Conservation (phyloP, 2,329 filamentous ascomycete species). For the Epichloe gansuensis region DNA sequence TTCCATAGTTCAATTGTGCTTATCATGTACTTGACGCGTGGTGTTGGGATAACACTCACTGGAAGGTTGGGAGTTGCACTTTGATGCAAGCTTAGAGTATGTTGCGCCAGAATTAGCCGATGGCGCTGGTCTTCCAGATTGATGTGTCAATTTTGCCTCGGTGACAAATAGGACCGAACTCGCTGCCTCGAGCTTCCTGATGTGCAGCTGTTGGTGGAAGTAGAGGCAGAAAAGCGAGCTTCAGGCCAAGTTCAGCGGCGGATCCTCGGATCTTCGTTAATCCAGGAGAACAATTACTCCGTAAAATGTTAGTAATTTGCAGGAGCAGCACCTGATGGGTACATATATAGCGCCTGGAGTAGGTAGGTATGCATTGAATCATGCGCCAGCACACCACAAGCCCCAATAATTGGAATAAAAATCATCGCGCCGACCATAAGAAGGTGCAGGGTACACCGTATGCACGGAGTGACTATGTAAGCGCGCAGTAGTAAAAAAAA, state of each 20-base stretch:
- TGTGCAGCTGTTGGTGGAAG: background rate
- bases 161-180: background rate
- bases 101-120: background rate
- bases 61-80: background rate
- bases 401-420: too few relatives aligned
- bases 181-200: background rate
- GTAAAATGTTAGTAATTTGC: background rate
- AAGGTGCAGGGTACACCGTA: too few relatives aligned
- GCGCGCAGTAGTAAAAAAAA: too few relatives aligned
- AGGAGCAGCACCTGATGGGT: background rate
- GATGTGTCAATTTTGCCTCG: background rate
- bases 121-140: background rate
- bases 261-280: conserved; percentile 12
- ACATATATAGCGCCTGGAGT: background rate
- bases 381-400: too few relatives aligned
- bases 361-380: too few relatives aligned
- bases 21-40: background rate
- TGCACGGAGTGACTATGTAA: too few relatives aligned
- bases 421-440: too few relatives aligned
- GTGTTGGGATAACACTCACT: background rate
- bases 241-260: conserved; percentile 5
- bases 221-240: background rate
- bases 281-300: conserved; percentile 2
- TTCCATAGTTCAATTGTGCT: background rate
- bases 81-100: background rate